Evolutionary conservation across 2,329 filamentous ascomycete species (phyloP), one percentile per base, ranked within the genome.

Genomic region (Claviceps arundinis): DNA sequence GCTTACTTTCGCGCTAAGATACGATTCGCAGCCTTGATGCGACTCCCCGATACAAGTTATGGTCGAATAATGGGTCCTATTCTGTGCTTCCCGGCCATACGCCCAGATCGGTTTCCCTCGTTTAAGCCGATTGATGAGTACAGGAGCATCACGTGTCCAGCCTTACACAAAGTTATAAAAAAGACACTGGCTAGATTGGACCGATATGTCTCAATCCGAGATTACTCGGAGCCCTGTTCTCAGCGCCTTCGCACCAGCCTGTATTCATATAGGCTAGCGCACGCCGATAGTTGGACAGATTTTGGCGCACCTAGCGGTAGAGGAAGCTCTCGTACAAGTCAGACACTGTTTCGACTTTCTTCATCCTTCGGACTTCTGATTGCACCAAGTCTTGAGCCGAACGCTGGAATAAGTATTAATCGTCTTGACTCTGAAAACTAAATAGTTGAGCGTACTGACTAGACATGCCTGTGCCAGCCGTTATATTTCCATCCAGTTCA

Each of bases 131-230:
- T 44, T 34, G 19, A 24, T 24, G 14, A 34, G 4, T 1, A 4
- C 14, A 38, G 22, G 34, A 9, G 17, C 8, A 14, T 45, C 9
- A 44, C 22, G 17, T 24, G 34, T 26, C 11, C 48, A 14, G 19
- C 6, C 14, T 22, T 13, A 3, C n/a, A 26, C 5, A 37, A 22
- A 45, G 19, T 17, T 34, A 37, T 50, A 5, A 45, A 42, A 16
- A 34, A 43, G 22, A 30, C 19, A n/a, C 45, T 50, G 16, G 30
- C 50, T 26, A 44, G 19, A 41, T 38, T 70, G 3, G 76, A 81
- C 56, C 73, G 77, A 47, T 81, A 78, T 56, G 66, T 81, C 4
- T 73, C 77, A 13, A 62, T 62, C 8, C 66, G 74, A 54, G 64
- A 71, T 38, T 55, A 59, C 14, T 54, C 56, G 0, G 62, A 65